Percentiles rank a stretch among this genome's conserved stretches.
phyloP scores from a whole-genome alignment of 2,329 filamentous ascomycete genomes.

The Trichoderma simmonsii region DNA sequence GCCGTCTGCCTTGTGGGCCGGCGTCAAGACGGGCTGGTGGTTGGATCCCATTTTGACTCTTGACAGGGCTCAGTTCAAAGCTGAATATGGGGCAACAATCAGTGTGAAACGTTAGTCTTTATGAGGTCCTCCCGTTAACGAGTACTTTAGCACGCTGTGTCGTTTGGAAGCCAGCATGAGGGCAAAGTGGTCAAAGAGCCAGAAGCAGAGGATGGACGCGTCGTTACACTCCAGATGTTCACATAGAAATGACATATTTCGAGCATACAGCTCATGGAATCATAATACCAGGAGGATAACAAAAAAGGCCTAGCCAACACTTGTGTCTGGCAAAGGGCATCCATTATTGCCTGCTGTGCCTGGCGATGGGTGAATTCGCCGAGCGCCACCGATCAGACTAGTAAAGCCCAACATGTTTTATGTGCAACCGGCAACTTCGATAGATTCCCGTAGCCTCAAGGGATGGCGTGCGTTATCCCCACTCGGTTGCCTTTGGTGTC shows the following conservation, averaged over 20 bases:
- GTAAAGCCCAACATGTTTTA: not conserved
- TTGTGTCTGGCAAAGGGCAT: not conserved
- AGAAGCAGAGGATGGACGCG: not conserved
- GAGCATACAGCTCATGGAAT: not conserved
- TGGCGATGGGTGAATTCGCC: not conserved
- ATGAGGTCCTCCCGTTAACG: not conserved
- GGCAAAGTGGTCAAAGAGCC: not conserved
- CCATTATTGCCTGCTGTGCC: not conserved
- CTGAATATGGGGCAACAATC: not conserved
- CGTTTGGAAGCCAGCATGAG: not conserved
- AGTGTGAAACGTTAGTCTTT: not conserved
- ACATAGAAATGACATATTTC: not conserved
- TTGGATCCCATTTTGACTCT: not conserved
- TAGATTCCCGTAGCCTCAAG: not conserved
- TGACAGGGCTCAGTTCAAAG: not conserved
- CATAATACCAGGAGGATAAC: not conserved
- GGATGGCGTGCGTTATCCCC: too few species aligned
- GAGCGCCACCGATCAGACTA: not conserved
- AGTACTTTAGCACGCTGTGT: not conserved
- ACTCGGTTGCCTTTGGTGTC: not conserved
- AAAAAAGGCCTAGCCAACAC: not conserved
- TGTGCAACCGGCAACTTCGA: not conserved
- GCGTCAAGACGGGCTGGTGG: too few species aligned
- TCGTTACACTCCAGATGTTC: not conserved
- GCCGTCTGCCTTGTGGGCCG: too few species aligned